phyloP scores from a whole-genome alignment of 129 eudicot species.

The Gnaphalium uliginosum region DNA sequence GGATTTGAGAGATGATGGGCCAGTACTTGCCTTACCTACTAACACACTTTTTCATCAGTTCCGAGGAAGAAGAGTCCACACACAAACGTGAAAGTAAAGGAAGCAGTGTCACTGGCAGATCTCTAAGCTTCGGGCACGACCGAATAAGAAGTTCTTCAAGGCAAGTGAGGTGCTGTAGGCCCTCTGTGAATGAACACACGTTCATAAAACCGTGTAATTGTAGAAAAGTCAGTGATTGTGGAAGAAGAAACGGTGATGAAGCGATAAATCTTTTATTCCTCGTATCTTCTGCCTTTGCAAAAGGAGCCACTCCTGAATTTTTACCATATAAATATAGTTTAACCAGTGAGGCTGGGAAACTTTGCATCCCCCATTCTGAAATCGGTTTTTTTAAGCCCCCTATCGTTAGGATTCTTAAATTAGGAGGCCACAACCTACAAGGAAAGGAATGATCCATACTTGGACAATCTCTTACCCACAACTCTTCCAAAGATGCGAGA shows the following conservation, averaged over 20 bases:
- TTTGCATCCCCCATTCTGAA: not conserved
- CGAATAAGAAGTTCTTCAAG: not conserved
- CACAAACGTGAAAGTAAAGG: not conserved
- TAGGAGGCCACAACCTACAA: constrained; percentile 30
- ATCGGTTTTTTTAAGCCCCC: constrained; percentile 16
- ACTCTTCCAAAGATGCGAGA: not conserved
- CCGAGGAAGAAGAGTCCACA: not conserved
- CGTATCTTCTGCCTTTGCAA: not conserved
- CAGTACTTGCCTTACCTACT: constrained; percentile 7
- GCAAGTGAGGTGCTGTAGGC: not conserved
- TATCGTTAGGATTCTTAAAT: not conserved
- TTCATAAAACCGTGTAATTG: not conserved
- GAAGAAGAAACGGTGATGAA: not conserved
- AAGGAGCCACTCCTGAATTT: not conserved
- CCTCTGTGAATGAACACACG: not conserved
- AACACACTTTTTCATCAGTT: not conserved
- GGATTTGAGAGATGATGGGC: constrained; percentile 19
- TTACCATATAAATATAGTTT: not conserved
- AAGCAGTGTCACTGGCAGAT: not conserved
- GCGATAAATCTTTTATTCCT: not conserved
- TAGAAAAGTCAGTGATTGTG: not conserved
- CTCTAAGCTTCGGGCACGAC: constrained; percentile 1
- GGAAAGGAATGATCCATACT: constrained; percentile 16
- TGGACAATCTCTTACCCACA: constrained; percentile 7
- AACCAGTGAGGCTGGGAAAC: not conserved